A percentile compares a stretch with the other conserved stretches of the same genome.
phyloP scores from a whole-genome alignment of 202 grass and related monocot genomes.

The Saccharum hybrid region DNA sequence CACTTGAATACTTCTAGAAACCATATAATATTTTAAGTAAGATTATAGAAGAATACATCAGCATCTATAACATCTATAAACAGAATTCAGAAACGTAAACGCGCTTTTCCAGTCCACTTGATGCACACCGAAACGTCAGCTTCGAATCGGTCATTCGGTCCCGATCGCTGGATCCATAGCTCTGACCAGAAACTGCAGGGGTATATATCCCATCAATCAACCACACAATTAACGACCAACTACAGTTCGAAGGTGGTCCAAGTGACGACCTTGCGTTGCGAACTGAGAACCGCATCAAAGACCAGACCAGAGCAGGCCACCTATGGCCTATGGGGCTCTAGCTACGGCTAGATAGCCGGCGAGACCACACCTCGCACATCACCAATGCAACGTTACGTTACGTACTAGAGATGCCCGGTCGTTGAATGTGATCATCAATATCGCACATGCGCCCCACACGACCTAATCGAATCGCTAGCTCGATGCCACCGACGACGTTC shows the following conservation, averaged over 20 bases:
- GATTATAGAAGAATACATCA: too few species aligned
- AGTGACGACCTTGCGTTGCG: neutral
- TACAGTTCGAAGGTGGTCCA: conserved; percentile 13
- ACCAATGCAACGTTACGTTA: neutral
- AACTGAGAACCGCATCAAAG: conserved; percentile 19
- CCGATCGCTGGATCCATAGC: too few species aligned
- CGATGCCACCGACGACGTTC: too few species aligned
- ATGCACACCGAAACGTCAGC: too few species aligned
- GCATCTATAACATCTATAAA: too few species aligned
- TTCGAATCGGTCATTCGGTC: too few species aligned
- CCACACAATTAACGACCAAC: neutral
- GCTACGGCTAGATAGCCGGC: neutral
- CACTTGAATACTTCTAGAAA: too few species aligned
- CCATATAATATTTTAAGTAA: too few species aligned
- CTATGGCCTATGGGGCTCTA: neutral
- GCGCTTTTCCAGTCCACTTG: too few species aligned
- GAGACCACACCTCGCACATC: neutral
- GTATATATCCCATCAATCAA: neutral
- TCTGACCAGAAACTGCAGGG: too few species aligned
- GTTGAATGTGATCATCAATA: conserved; percentile 1
- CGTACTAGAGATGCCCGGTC: neutral
- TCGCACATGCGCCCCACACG: neutral
- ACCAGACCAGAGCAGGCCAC: neutral
- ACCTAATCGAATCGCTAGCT: neutral
- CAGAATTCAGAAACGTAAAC: too few species aligned